A percentile compares a stretch with the other conserved stretches of the same genome.
These are phyloP conservation scores for Macaranga tanarius DNA, from an alignment of 441 rosid genomes.

Conservation along the genomic window DNA sequence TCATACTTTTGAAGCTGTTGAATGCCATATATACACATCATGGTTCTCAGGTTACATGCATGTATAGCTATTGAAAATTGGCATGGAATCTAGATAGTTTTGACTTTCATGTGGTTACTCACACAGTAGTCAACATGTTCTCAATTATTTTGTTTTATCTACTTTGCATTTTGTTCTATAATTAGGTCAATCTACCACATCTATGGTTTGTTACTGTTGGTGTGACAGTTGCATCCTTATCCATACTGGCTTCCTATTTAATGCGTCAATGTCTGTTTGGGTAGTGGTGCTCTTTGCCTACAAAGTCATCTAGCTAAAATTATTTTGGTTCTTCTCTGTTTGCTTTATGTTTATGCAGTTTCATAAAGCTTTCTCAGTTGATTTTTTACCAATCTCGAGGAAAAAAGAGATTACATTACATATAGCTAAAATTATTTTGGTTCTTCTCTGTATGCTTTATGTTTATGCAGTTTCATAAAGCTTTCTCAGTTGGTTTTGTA, in stretches of 20 bases:
- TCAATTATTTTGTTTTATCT: too few relatives aligned
- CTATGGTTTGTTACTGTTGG: background rate
- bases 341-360: background rate
- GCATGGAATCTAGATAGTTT: too few relatives aligned
- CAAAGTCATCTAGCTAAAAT: background rate
- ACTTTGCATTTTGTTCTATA: too few relatives aligned
- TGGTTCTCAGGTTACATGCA: background rate
- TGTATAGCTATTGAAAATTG: too few relatives aligned
- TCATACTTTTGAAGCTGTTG: background rate
- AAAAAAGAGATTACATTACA: background rate
- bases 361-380: background rate
- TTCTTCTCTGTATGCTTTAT: background rate
- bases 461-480: background rate
- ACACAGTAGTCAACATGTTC: too few relatives aligned
- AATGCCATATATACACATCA: background rate
- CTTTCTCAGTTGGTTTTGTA: background rate
- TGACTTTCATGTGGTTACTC: too few relatives aligned
- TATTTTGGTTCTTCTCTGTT: background rate
- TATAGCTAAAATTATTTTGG: background rate
- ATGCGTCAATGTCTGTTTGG: background rate
- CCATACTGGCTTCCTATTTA: background rate
- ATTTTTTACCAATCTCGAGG: background rate
- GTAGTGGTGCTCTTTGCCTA: background rate
- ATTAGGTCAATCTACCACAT: too few relatives aligned
- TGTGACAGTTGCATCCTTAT: background rate